Conservation (phyloP, 2,329 filamentous ascomycete species). For the Didymellaceae sp. region DNA sequence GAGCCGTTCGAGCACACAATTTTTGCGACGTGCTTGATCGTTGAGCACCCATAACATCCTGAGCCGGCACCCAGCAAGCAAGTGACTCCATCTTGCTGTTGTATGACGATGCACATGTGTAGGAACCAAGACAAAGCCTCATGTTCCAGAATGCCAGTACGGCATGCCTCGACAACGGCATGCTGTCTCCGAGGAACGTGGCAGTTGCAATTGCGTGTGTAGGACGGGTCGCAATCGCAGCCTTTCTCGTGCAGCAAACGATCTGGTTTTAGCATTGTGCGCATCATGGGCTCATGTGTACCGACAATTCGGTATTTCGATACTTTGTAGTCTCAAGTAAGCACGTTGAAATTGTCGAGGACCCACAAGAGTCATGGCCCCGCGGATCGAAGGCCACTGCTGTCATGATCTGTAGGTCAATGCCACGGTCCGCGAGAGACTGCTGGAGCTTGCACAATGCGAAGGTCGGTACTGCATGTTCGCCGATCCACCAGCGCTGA, state of each 20-base stretch:
- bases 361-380: slow-evolving; percentile 9
- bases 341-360: slow-evolving; percentile 7
- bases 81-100: neutral
- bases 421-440: slow-evolving; percentile 9
- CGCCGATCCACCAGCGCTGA: too few relatives aligned
- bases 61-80: too few relatives aligned
- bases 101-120: neutral
- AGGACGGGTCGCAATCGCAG: slow-evolving; percentile 11
- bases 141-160: too few relatives aligned
- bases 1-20: too few relatives aligned
- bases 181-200: neutral
- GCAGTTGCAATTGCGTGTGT: neutral
- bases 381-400: slow-evolving; percentile 5
- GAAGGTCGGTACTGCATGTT: too few relatives aligned
- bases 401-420: slow-evolving; percentile 9
- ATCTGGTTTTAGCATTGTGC: slow-evolving; percentile 7
- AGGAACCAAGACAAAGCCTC: too few relatives aligned
- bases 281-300: slow-evolving; percentile 4
- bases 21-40: too few relatives aligned
- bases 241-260: slow-evolving; percentile 3
- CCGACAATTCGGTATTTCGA: slow-evolving; percentile 18
- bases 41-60: too few relatives aligned
- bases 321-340: slow-evolving; percentile 11
- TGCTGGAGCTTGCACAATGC: slow-evolving; percentile 1
- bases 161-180: too few relatives aligned